These are phyloP conservation scores for Botrytis pseudocinerea DNA, from an alignment of 2,329 filamentous ascomycete species.

Conservation along the genomic window DNA sequence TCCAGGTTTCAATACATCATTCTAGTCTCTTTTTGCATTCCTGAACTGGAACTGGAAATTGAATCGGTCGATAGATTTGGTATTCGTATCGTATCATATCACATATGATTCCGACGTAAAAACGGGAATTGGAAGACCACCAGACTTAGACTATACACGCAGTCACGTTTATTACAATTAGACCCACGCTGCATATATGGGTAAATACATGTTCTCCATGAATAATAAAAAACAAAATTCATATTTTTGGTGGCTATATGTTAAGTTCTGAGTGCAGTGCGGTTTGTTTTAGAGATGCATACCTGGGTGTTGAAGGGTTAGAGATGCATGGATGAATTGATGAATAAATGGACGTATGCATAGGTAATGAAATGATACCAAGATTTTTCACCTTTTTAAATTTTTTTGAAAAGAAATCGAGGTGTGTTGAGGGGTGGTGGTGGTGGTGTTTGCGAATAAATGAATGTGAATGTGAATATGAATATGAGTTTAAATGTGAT, in stretches of 20 bases:
- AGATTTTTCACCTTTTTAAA: background rate
- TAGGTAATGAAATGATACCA: background rate
- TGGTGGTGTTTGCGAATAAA: no score
- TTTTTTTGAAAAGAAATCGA: background rate
- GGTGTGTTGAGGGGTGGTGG: no score
- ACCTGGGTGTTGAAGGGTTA: background rate
- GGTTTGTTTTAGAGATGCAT: background rate
- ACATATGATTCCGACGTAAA: background rate
- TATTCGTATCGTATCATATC: background rate
- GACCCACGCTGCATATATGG: background rate
- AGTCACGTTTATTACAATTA: background rate
- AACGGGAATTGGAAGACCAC: background rate
- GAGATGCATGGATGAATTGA: background rate
- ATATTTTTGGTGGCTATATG: background rate
- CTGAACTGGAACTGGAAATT: background rate
- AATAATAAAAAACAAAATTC: background rate
- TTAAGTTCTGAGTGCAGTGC: background rate
- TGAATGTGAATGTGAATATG: no score
- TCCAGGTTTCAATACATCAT: background rate
- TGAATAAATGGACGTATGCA: background rate
- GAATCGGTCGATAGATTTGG: background rate
- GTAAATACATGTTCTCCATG: background rate
- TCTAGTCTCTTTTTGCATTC: background rate
- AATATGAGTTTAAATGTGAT: background rate
- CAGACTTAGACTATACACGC: background rate